phyloP scores from a whole-genome alignment of 768 basidiomycete species.

The Tricholoma bakamatsutake region DNA sequence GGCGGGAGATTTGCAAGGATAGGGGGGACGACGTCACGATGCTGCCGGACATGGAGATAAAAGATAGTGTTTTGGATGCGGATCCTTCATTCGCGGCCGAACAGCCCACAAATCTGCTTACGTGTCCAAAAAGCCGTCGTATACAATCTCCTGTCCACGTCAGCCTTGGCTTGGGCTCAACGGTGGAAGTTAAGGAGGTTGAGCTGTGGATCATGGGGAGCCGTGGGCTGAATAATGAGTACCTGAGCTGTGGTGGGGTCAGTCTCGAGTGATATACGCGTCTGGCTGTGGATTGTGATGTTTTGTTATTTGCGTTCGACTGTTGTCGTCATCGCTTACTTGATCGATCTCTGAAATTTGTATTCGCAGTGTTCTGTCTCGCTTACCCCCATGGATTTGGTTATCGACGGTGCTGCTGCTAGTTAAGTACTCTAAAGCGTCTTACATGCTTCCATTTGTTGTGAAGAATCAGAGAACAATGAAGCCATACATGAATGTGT shows the following conservation, averaged over 20 bases:
- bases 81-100: neutral
- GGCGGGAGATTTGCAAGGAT: neutral
- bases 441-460: no score
- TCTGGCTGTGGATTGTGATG: no score
- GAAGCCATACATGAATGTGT: no score
- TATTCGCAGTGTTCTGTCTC: no score
- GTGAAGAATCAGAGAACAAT: no score
- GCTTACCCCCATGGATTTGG: no score
- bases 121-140: neutral
- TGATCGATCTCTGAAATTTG: no score
- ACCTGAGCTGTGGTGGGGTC: slow-evolving; percentile 43
- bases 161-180: slow-evolving; percentile 44
- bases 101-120: neutral
- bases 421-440: no score
- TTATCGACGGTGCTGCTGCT: no score
- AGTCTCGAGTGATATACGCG: neutral
- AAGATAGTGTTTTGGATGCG: neutral
- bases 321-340: no score
- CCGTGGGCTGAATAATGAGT: slow-evolving; percentile 55
- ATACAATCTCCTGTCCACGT: slow-evolving; percentile 21
- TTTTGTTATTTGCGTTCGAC: no score
- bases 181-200: slow-evolving; percentile 40
- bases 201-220: slow-evolving; percentile 74
- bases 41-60: neutral
- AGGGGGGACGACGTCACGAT: neutral